Evolutionary conservation across 2,329 filamentous ascomycete genomes (phyloP), one percentile per base, ranked within the genome.

Genomic region (Trichophaea hybrida): DNA sequence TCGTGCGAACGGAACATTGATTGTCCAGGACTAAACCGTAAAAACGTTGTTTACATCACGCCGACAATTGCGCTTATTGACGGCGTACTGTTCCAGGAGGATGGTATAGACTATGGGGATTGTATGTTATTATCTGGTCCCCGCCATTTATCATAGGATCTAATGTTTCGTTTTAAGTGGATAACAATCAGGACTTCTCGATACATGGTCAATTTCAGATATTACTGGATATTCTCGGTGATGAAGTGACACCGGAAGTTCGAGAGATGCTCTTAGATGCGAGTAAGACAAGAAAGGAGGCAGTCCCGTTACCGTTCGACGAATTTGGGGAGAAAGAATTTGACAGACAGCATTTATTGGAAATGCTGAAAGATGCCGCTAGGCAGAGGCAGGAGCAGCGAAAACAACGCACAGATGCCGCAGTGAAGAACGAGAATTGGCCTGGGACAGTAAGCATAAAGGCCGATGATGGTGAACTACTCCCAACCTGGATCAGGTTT

Each of bases 71-170:
- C 82, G 4, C 81, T 83, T 33, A 72, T 79, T 4, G 68, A 74
- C 1, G 85, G 85, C 6, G 71, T 72, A 12, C 80, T 88, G 24
- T 74, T 94, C 35, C 76, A 76, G 1, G 91, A 96, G 70, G 69
- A 83, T 5, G 89, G 88, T 1, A 78, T 86, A 33, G 89, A 88
- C 5, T 89, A 88, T 5, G 89, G 89, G 0, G 81, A 74, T 62
- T 71, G 66, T 68, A 62, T 15, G 57, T 15, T 32, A 5, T 17
- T 2, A 10, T 43, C 38, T 43, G 50, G 13, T 37, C 31, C 24
- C 17, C 13, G 8, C 6, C 37, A 17, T 40, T 44, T 46, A 24
- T 34, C 31, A 43, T 40, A 59, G 24, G 33, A 4, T 24, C 5
- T 46, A 51, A 57, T 24, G 17, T n/a, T 7, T 40, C 24, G 17